Evolutionary conservation across 192 early-diverging fungal genomes (phyloP).

Genomic region (Coemansia sp.): DNA sequence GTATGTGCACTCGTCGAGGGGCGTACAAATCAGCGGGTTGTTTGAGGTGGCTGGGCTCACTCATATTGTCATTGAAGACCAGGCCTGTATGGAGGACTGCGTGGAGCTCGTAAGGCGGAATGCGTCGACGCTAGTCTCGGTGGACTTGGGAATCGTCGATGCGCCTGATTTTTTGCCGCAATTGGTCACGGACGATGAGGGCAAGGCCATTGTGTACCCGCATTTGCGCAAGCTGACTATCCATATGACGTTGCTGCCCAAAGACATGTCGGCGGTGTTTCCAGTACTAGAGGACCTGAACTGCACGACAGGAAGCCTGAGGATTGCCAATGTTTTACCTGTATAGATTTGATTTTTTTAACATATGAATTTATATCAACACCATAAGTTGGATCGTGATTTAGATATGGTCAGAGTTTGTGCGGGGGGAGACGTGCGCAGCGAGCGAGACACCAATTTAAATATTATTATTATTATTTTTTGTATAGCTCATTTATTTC

Average conservation of each 20-base stretch:
- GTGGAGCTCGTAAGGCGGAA: constrained; percentile 44
- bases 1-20: constrained; percentile 45
- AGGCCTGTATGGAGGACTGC: constrained; percentile 33
- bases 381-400: background rate
- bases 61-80: constrained; percentile 38
- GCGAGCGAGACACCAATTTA: background rate
- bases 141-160: constrained; percentile 42
- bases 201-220: constrained; percentile 27
- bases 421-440: background rate
- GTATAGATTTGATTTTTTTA: constrained; percentile 1
- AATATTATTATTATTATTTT: background rate
- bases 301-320: constrained; percentile 27
- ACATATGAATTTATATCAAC: background rate
- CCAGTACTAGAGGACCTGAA: constrained; percentile 32
- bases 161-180: constrained; percentile 26
- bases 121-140: constrained; percentile 33
- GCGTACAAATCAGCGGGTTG: constrained; percentile 42
- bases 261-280: constrained; percentile 24
- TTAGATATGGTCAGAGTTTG: background rate
- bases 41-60: constrained; percentile 31
- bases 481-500: background rate
- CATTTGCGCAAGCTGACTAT: constrained; percentile 27
- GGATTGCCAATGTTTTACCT: constrained; percentile 21
- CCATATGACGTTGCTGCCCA: constrained; percentile 33
- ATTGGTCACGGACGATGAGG: constrained; percentile 29